Percentiles rank a stretch among this genome's conserved stretches.
Evolutionary conservation across 352 stramenopile species (phyloP).

Genomic region (Pythium scleroteichum): DNA sequence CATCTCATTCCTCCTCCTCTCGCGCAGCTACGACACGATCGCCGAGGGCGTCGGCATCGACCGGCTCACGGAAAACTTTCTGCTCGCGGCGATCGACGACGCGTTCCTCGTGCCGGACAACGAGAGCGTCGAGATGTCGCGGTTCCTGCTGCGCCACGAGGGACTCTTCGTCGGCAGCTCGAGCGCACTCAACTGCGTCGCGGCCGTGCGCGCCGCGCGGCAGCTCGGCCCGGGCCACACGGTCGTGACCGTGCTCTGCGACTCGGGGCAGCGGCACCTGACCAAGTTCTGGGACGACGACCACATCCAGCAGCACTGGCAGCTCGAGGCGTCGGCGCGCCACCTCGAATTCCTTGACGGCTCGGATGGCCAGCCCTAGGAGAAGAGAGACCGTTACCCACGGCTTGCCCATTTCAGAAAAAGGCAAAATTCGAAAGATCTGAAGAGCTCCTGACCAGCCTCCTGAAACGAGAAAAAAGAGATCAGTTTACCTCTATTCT

Average conservation of each 20-base stretch:
- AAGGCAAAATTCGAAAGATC: conserved; percentile 12
- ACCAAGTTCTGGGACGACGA: conserved; percentile 89
- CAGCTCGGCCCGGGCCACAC: conserved; percentile 81
- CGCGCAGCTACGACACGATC: conserved; percentile 95
- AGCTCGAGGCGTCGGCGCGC: conserved; percentile 50
- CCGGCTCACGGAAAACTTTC: conserved; percentile 96
- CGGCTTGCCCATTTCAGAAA: too few species aligned
- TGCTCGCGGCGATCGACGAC: conserved; percentile 87
- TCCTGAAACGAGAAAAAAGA: conserved; percentile 1
- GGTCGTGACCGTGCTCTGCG: conserved; percentile 87
- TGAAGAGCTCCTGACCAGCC: too few species aligned
- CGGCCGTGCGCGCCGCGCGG: conserved; percentile 65
- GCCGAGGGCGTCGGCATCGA: conserved; percentile 98
- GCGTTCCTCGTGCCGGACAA: conserved; percentile 92
- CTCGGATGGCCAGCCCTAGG: conserved; percentile 22
- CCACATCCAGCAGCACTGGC: conserved; percentile 70
- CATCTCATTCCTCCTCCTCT: neutral
- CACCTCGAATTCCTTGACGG: conserved; percentile 75
- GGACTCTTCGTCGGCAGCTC: conserved; percentile 95
- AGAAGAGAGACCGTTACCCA: too few species aligned
- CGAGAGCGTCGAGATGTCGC: conserved; percentile 97
- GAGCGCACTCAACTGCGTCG: conserved; percentile 85
- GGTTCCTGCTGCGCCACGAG: conserved; percentile 95
- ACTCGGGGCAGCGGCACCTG: conserved; percentile 88
- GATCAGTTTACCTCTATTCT: neutral